Base-by-base conservation (phyloP, 192 early-diverging fungal species). In the Chytriomyces sp. region DNA sequence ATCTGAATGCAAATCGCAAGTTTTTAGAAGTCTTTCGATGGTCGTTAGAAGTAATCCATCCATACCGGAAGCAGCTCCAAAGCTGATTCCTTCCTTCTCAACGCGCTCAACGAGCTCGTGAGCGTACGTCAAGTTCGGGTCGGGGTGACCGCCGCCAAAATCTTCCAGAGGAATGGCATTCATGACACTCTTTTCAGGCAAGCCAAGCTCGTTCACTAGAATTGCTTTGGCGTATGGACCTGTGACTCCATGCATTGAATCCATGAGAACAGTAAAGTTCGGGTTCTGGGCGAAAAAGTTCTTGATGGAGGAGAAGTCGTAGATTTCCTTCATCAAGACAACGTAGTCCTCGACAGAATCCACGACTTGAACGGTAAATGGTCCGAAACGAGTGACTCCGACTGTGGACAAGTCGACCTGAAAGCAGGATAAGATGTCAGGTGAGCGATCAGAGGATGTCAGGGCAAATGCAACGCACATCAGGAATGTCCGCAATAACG, bases 41-140 rank as follows among this genome's bases (percentile, higher is more conserved):
- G 23, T 8, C 67, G 20, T 7, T 16, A 6, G 6, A 64, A 20
- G 20, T 11, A 28, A 69, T 61, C 0, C 69, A 63, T 16, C 4
- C 65, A 18, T 64, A 83, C 80, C 82, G 0, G 94, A 97, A 6
- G 97, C 97, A 18, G 96, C 97, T 62, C 96, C 97, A 81, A 99
- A 94, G 73, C 87, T 86, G 66, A 96, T 90, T 44, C 80, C 75
- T 75, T 95, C 93, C 84, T 85, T 86, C 75, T 90, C 89, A 23
- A 98, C 96, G 35, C 92, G 90, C 69, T 95, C 94, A 0, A 98
- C 96, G 45, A 99, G 86, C 50, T 93, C 92, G 82, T 96, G 92
- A 18, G 97, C 96, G 81, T 99, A 99, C 9, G 96, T 97, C 81
- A 99, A 84, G 82, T 99, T 99, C 35, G 97, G 97, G 81, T 99